Evolutionary conservation across 495 filamentous ascomycete species (phyloP), one percentile per base, ranked within the genome.

Genomic region (Xylaria flabelliformis): DNA sequence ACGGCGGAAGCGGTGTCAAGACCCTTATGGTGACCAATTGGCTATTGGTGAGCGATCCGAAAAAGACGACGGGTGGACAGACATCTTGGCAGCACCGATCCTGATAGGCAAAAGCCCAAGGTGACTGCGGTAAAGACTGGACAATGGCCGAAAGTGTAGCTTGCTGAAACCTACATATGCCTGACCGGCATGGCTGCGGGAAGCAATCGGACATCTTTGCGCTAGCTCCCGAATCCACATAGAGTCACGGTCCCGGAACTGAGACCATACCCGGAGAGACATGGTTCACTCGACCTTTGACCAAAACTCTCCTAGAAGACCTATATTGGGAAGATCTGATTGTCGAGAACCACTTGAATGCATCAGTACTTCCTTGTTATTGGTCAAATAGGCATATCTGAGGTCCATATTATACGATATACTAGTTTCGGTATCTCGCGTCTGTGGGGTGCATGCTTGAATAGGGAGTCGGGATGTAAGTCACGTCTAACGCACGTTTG

Each of bases 371-470:
- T 56, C 59, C 69, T 50, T 65, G 29, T 19, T 9, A 59, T 24
- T 51, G 51, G 70, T 26, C 70, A 1, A 72, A 67, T 72, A 66
- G 70, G n/a, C 48, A 51, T 61, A 65, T 51, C 51, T 61, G 26
- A 24, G 63, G 29, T 24, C 70, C 29, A 66, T 66, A 58, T 53
- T 51, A 59, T 42, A 59, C 53, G 63, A 72, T 46, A 72, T 67
- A 72, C 70, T 63, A 51, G 53, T 67, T 67, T 67, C 70, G 70
- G 70, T 66, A 66, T 71, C 61, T 71, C 61, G 69, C 61, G 36
- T 67, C 32, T 72, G 70, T 72, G 70, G 70, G 70, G 70, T 72
- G 61, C 63, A 72, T 67, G 63, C 39, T 59, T 24, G 26, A 26
- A 61, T 61, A 51, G 66, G 55, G 62, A 66, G 62, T 64, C 39